A percentile compares a stretch with the other conserved stretches of the same genome.
Conservation (phyloP, 371 early-diverging fungal genomes). For the Mucor piriformis region DNA sequence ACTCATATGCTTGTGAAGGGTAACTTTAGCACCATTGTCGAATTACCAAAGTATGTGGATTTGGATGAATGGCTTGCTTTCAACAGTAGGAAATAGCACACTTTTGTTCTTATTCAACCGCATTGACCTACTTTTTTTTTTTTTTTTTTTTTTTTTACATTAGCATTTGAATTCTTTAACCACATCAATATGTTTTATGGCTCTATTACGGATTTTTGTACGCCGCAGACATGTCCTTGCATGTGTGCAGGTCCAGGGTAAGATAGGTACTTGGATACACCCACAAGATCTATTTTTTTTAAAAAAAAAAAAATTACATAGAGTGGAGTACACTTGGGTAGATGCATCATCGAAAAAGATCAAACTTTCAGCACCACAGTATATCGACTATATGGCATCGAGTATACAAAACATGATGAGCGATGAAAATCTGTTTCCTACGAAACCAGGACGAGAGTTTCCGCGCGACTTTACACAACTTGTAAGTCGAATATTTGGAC, state of each 20-base stretch:
- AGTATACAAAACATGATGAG: slow-evolving; percentile 86
- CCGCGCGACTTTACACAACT: slow-evolving; percentile 77
- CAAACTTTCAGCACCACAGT: slow-evolving; percentile 90
- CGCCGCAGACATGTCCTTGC: slow-evolving; percentile 74
- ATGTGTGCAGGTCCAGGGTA: slow-evolving; percentile 90
- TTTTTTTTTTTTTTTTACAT: not conserved
- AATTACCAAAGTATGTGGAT: slow-evolving; percentile 89
- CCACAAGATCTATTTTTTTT: too few species aligned
- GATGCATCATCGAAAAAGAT: slow-evolving; percentile 84
- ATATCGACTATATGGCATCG: slow-evolving; percentile 91
- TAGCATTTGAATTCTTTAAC: slow-evolving; percentile 94
- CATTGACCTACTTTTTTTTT: too few species aligned
- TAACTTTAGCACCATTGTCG: slow-evolving; percentile 84
- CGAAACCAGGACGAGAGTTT: slow-evolving; percentile 77
- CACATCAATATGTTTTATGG: slow-evolving; percentile 92
- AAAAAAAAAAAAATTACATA: too few species aligned
- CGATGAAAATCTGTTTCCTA: slow-evolving; percentile 89
- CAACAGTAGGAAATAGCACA: slow-evolving; percentile 63
- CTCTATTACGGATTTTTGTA: slow-evolving; percentile 90
- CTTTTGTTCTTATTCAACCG: too few species aligned
- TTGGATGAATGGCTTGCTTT: slow-evolving; percentile 93
- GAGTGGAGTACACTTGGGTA: slow-evolving; percentile 88
- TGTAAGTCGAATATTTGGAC: slow-evolving; percentile 75
- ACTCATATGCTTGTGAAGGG: slow-evolving; percentile 89
- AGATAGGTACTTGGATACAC: too few species aligned